Percentiles rank a stretch among this genome's conserved stretches.
These are phyloP conservation scores for Fusarium brachygibbosum DNA, from an alignment of 2,329 filamentous ascomycete species.

Conservation along the genomic window DNA sequence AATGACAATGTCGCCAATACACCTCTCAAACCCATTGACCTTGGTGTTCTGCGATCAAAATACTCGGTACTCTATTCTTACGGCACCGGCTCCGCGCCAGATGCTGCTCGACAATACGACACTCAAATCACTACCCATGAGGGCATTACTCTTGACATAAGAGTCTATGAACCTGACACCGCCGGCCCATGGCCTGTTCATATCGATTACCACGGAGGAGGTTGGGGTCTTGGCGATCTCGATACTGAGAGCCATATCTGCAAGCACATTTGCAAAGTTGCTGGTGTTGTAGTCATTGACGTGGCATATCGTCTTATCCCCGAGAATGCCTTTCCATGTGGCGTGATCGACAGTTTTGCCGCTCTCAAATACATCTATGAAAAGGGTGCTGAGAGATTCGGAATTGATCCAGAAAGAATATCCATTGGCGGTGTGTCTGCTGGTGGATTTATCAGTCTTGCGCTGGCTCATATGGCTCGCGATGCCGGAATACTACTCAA, in stretches of 20 bases:
- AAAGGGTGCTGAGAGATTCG: slow-evolving; percentile 12
- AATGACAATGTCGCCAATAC: slow-evolving; percentile 60
- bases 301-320: slow-evolving; percentile 34
- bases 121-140: slow-evolving; percentile 30
- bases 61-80: slow-evolving; percentile 62
- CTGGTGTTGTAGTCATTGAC: slow-evolving; percentile 62
- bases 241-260: slow-evolving; percentile 64
- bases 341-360: slow-evolving; percentile 17
- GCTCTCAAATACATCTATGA: slow-evolving; percentile 15
- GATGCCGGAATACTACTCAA: slow-evolving; percentile 9
- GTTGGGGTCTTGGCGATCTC: slow-evolving; percentile 64
- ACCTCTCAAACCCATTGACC: slow-evolving; percentile 57
- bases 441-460: slow-evolving; percentile 18
- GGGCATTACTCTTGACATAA: slow-evolving; percentile 1
- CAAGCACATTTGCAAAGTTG: slow-evolving; percentile 60
- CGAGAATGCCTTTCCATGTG: slow-evolving; percentile 12
- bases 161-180: slow-evolving; percentile 34
- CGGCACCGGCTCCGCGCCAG: slow-evolving; percentile 58
- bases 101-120: slow-evolving; percentile 58
- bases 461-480: slow-evolving; percentile 11
- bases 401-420: background rate
- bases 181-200: slow-evolving; percentile 62
- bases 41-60: slow-evolving; percentile 55
- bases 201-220: slow-evolving; percentile 64
- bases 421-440: slow-evolving; percentile 13